These are phyloP conservation scores for Rhinocladiella similis DNA, from an alignment of 2,329 filamentous ascomycete species.

Conservation along the genomic window DNA sequence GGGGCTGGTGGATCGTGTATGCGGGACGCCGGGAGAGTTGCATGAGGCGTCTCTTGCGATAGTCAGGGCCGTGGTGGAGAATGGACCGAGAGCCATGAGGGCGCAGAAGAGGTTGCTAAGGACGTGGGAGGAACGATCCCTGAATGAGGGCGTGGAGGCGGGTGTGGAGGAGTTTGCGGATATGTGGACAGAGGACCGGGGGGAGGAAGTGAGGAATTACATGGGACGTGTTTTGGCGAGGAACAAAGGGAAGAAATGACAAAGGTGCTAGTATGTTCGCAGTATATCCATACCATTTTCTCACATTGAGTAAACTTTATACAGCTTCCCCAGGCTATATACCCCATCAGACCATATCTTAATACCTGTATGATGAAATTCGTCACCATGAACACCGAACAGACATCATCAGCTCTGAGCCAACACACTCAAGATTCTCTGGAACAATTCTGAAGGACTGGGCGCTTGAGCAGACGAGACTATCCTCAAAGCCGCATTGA, in stretches of 20 bases:
- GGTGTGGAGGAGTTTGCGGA: slow-evolving; percentile 33
- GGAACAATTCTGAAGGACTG: slow-evolving; percentile 23
- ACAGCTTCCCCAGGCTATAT: neutral
- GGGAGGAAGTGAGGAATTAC: slow-evolving; percentile 12
- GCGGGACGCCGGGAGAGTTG: neutral
- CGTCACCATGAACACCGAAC: no score
- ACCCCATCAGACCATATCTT: no score
- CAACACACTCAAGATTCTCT: slow-evolving; percentile 19
- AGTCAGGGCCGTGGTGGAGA: neutral
- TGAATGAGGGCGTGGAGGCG: slow-evolving; percentile 29
- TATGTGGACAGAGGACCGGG: slow-evolving; percentile 15
- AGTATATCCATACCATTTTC: no score
- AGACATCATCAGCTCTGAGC: slow-evolving; percentile 3
- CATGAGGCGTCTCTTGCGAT: neutral
- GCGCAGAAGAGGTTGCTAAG: slow-evolving; percentile 24
- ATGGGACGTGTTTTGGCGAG: slow-evolving; percentile 7
- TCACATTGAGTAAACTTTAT: no score
- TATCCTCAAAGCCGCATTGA: slow-evolving; percentile 22
- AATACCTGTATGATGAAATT: no score
- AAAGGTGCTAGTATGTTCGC: no score
- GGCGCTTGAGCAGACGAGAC: slow-evolving; percentile 19
- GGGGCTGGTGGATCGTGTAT: slow-evolving; percentile 21
- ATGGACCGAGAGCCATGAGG: slow-evolving; percentile 13
- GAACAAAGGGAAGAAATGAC: no score
- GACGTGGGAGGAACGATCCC: slow-evolving; percentile 32